Percentiles rank a stretch among this genome's conserved stretches.
Evolutionary conservation across 2,329 filamentous ascomycete species (phyloP).

Genomic region (Aspergillus melleus): DNA sequence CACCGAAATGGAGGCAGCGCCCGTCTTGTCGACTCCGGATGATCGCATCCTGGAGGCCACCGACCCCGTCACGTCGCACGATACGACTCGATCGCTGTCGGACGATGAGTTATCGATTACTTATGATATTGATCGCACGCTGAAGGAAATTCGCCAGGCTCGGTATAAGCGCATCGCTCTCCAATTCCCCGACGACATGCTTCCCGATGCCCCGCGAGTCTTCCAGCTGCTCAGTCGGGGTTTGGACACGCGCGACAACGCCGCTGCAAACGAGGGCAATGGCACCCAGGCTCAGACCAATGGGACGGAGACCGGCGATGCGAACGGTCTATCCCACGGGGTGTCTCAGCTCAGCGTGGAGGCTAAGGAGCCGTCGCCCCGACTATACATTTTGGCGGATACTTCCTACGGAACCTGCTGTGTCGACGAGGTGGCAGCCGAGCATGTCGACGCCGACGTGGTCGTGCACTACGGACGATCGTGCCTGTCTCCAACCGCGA

Average conservation of each 20-base stretch:
- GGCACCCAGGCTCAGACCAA: constrained; percentile 13
- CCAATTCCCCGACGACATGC: constrained; percentile 95
- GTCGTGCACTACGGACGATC: constrained; percentile 93
- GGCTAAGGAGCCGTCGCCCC: constrained; percentile 30
- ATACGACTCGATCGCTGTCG: constrained; percentile 40
- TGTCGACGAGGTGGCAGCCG: constrained; percentile 93
- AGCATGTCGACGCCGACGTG: constrained; percentile 86
- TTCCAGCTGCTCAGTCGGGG: constrained; percentile 64
- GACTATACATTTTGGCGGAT: constrained; percentile 83
- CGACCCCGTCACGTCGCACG: constrained; percentile 40
- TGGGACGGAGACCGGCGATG: constrained; percentile 10
- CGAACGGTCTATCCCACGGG: constrained; percentile 23
- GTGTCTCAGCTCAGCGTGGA: constrained; percentile 28
- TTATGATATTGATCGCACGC: constrained; percentile 84
- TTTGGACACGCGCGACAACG: constrained; percentile 37
- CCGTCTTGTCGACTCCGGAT: constrained; percentile 64
- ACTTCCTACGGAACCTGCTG: constrained; percentile 97
- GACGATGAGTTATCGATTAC: constrained; percentile 72
- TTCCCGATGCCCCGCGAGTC: constrained; percentile 79
- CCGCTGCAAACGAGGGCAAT: constrained; percentile 12
- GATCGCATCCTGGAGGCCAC: constrained; percentile 60
- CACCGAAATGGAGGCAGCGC: constrained; percentile 46
- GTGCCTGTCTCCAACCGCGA: constrained; percentile 84
- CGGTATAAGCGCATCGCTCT: constrained; percentile 77
- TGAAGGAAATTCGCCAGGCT: constrained; percentile 69